Conservation (phyloP, 768 basidiomycete species). For the Botryobasidium botryosum region DNA sequence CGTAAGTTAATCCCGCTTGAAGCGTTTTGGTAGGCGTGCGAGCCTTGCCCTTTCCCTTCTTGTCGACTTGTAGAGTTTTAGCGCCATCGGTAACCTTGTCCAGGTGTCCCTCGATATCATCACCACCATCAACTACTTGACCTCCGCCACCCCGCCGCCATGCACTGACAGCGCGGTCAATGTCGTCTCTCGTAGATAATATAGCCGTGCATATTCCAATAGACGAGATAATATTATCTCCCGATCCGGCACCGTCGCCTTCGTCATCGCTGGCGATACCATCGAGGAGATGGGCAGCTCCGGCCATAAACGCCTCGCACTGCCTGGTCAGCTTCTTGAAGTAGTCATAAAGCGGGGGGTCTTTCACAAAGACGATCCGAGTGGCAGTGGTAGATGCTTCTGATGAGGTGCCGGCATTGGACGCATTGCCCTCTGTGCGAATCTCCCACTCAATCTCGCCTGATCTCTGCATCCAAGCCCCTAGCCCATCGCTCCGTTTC, state of each 20-base stretch:
- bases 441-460: constrained; percentile 28
- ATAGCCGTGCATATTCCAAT: constrained; percentile 36
- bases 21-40: constrained; percentile 18
- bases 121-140: neutral
- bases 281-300: constrained; percentile 24
- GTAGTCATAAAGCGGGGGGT: constrained; percentile 30
- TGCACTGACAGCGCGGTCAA: constrained; percentile 32
- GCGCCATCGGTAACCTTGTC: no score
- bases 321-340: constrained; percentile 38
- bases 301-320: constrained; percentile 31
- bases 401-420: no score
- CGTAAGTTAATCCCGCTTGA: constrained; percentile 27
- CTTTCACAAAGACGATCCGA: constrained; percentile 18
- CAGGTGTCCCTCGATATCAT: constrained; percentile 1
- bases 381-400: neutral
- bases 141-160: constrained; percentile 16
- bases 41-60: constrained; percentile 20
- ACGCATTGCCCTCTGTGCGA: constrained; percentile 10
- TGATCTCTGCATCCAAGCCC: constrained; percentile 32
- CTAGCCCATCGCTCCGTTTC: constrained; percentile 25
- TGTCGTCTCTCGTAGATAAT: constrained; percentile 32
- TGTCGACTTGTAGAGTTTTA: no score
- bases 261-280: constrained; percentile 16
- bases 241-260: constrained; percentile 16
- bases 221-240: constrained; percentile 26